These are phyloP conservation scores for Alternaria gaisen DNA, from an alignment of 2,329 filamentous ascomycete genomes.

Conservation along the genomic window DNA sequence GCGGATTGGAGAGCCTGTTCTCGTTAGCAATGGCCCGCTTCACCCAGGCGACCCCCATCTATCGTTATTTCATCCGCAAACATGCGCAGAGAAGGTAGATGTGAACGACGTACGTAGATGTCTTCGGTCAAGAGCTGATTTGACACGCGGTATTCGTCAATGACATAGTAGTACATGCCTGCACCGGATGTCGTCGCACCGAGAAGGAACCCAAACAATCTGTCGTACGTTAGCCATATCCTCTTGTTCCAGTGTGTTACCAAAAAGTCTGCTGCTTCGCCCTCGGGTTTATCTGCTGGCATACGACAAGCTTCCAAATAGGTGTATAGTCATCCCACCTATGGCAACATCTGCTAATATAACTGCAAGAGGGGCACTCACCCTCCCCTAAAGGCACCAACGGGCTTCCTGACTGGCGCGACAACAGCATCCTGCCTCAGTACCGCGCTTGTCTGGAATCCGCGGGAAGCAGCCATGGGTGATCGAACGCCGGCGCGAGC, in stretches of 20 bases:
- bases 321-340: not conserved
- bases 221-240: constrained; percentile 50
- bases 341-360: not conserved
- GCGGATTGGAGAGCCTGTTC: constrained; percentile 79
- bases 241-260: not conserved
- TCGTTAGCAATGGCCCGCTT: constrained; percentile 23
- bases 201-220: constrained; percentile 89
- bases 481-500: constrained; percentile 45
- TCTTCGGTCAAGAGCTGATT: constrained; percentile 95
- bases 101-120: constrained; percentile 79
- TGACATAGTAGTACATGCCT: constrained; percentile 88
- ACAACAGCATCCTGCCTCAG: constrained; percentile 47
- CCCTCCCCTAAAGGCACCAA: constrained; percentile 77
- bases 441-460: constrained; percentile 53
- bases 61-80: not conserved
- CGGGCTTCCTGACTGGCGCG: constrained; percentile 67
- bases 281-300: not conserved
- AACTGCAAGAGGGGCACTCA: constrained; percentile 54
- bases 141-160: constrained; percentile 91
- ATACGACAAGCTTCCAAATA: not conserved
- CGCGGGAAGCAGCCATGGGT: constrained; percentile 34
- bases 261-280: not conserved
- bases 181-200: constrained; percentile 81
- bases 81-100: not conserved
- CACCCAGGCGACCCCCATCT: not conserved